Evolutionary conservation across 1,139 yeast species (phyloP), one percentile per base, ranked within the genome.

Genomic region (Blastobotrys aristatus): DNA sequence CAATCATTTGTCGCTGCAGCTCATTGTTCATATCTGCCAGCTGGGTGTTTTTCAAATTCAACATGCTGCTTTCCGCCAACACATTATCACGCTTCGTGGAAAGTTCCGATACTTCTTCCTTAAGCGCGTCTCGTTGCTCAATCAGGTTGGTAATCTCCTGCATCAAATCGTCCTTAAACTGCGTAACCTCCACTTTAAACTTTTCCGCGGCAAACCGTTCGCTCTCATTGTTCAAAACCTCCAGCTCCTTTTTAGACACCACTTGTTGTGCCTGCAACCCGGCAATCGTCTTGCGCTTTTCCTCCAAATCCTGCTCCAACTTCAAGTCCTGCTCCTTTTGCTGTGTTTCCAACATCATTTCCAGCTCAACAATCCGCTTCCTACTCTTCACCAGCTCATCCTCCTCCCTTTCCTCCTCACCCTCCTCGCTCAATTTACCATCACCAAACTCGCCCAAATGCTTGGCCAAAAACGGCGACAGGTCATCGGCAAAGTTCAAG

Each of bases 21-120:
- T 66, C 71, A 37, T 64, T 61, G 52, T 68, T 69, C 61, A 69
- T 57, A 29, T 68, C 71, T 2, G 61, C 59, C 34, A 70, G 59
- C 53, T 70, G 72, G 18, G 63, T 47, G 50, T 68, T 65, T 48
- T 64, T 61, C 32, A 63, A 55, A 32, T 62, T 61, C 36, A 70
- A 58, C 24, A 65, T 46, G 36, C 63, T 54, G 16, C 62, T 56
- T 46, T 69, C 73, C 31, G 63, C 65, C n/a, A 59, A 54, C 2
- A 63, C 57, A 41, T 53, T 50, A 41, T 59, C 64, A n/a, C 65
- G 57, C 36, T 51, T 45, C 24, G 49, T 52, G 18, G 53, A 47
- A 21, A 68, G 58, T 24, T 59, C 56, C n/a, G 50, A 49, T 43
- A 61, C 63, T 43, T 68, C 71, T 3, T 57, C 62, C 24, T 47